Conservation (phyloP, 805 yeast species). For the Cyberlindnera euphorbiiphila region DNA sequence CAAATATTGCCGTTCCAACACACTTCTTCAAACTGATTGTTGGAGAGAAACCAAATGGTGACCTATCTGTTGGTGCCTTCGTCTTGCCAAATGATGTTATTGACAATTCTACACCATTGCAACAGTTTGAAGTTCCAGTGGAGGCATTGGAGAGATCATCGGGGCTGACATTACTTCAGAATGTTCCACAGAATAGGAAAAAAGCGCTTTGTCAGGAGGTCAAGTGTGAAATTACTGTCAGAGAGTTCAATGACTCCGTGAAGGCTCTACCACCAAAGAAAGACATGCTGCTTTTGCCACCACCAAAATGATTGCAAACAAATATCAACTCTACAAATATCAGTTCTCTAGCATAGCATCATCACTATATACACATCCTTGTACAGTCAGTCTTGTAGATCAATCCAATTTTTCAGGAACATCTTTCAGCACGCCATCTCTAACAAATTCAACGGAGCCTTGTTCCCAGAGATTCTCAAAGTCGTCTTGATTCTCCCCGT, state of each 20-base stretch:
- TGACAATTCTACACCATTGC: slow-evolving; percentile 64
- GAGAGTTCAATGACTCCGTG: slow-evolving; percentile 60
- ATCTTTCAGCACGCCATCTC: slow-evolving; percentile 7
- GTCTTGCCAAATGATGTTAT: slow-evolving; percentile 88
- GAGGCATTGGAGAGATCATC: slow-evolving; percentile 85
- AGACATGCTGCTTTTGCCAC: slow-evolving; percentile 13
- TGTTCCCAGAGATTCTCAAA: slow-evolving; percentile 9
- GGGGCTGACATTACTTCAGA: slow-evolving; percentile 77
- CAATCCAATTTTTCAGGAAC: slow-evolving; percentile 2
- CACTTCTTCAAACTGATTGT: slow-evolving; percentile 90
- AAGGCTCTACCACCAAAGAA: slow-evolving; percentile 17
- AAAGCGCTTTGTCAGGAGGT: slow-evolving; percentile 76
- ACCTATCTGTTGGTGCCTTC: slow-evolving; percentile 81
- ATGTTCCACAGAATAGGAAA: slow-evolving; percentile 53
- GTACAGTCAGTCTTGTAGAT: neutral
- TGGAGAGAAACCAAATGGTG: slow-evolving; percentile 58
- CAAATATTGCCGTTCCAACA: slow-evolving; percentile 94
- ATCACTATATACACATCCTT: neutral
- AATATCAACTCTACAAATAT: neutral
- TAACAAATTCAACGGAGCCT: slow-evolving; percentile 8
- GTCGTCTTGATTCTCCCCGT: slow-evolving; percentile 7
- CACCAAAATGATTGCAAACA: slow-evolving; percentile 9
- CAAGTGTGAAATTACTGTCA: slow-evolving; percentile 71
- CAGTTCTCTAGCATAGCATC: slow-evolving; percentile 1
- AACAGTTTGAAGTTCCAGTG: slow-evolving; percentile 78